Conservation (phyloP, 352 stramenopile species). For the Phytophthora tubulina region DNA sequence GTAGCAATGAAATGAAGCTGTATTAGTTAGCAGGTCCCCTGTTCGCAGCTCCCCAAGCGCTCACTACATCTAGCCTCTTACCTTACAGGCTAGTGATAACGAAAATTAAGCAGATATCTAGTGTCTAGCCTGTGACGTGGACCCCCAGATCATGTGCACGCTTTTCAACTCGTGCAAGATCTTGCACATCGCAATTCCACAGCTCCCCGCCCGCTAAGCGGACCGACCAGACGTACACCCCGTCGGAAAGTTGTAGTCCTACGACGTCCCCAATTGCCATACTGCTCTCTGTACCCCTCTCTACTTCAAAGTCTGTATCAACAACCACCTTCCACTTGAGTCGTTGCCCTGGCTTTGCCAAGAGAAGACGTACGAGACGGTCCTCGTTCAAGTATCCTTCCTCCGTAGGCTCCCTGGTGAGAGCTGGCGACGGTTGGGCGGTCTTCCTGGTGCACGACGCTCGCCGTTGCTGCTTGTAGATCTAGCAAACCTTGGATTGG, state of each 20-base stretch:
- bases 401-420: not conserved
- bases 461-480: not conserved
- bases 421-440: not conserved
- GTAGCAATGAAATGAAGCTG: not conserved
- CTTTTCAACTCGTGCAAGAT: constrained; percentile 2
- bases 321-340: constrained; percentile 6
- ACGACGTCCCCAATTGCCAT: constrained; percentile 1
- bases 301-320: constrained; percentile 1
- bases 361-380: constrained; percentile 3
- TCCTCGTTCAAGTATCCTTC: constrained; percentile 1
- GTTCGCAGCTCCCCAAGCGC: constrained; percentile 5
- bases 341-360: not conserved
- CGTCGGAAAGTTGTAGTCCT: constrained; percentile 2
- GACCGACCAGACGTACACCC: constrained; percentile 3
- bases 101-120: not conserved
- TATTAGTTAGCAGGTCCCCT: constrained; percentile 14
- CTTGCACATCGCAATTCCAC: not conserved
- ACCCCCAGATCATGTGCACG: constrained; percentile 8
- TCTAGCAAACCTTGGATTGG: not conserved
- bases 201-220: not conserved
- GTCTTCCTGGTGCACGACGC: not conserved
- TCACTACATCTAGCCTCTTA: constrained; percentile 21
- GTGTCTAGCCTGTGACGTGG: not conserved
- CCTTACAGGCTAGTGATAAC: not conserved
- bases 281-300: not conserved